Evolutionary conservation across 1,139 yeast species (phyloP).

Genomic region (Hemisphaericaspora xylofermentans): DNA sequence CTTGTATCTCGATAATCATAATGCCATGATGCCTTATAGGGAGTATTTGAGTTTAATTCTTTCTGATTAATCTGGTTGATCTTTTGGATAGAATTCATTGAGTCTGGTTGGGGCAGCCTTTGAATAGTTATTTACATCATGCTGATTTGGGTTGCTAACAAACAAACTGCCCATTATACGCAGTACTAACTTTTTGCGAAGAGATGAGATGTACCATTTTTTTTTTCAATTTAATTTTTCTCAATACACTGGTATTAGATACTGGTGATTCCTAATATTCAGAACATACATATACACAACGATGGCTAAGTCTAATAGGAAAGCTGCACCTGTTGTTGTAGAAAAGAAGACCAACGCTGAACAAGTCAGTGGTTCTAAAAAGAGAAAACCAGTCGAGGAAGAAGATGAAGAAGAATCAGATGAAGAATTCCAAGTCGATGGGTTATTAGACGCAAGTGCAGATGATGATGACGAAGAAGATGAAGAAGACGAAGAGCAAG

Average conservation of each 20-base stretch:
- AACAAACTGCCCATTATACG: too few species aligned
- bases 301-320: constrained; percentile 15
- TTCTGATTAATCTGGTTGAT: constrained; percentile 62
- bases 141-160: too few species aligned
- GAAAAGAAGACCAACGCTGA: constrained; percentile 10
- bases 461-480: constrained; percentile 22
- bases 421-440: constrained; percentile 31
- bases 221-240: constrained; percentile 1
- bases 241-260: too few species aligned
- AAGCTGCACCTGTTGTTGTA: constrained; percentile 8
- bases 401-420: constrained; percentile 18
- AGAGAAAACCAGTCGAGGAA: constrained; percentile 21
- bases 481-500: constrained; percentile 28
- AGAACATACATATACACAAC: neutral
- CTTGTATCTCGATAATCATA: constrained; percentile 71
- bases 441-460: constrained; percentile 24
- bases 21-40: constrained; percentile 82
- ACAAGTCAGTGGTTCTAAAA: constrained; percentile 12
- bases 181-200: too few species aligned
- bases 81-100: constrained; percentile 46
- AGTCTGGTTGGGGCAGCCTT: neutral
- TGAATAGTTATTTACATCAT: too few species aligned
- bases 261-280: too few species aligned
- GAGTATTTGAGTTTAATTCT: constrained; percentile 63
- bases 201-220: constrained; percentile 7